Conservation (phyloP, 2,329 filamentous ascomycete species). For the Rhexocercosporidium sp. region DNA sequence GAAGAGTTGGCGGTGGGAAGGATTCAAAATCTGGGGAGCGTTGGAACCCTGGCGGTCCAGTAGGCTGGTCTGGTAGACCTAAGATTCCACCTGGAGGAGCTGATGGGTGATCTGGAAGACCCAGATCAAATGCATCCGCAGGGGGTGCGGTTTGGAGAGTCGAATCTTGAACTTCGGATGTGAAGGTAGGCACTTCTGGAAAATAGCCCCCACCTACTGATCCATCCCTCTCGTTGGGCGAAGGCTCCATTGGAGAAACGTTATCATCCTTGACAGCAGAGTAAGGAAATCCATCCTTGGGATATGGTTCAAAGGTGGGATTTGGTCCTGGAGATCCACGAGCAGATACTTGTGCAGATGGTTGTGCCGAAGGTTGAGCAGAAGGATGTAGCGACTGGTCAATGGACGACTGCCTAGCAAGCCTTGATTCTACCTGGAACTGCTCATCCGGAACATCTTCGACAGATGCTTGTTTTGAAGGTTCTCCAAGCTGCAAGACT, state of each 20-base stretch:
- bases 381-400: conserved; percentile 55
- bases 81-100: conserved; percentile 40
- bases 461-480: conserved; percentile 51
- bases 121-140: conserved; percentile 30
- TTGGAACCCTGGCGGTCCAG: conserved; percentile 43
- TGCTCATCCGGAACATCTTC: conserved; percentile 65
- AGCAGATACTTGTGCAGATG: conserved; percentile 32
- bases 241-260: conserved; percentile 58
- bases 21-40: conserved; percentile 28
- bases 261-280: conserved; percentile 45
- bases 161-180: conserved; percentile 34
- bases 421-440: conserved; percentile 49
- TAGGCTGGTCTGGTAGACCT: conserved; percentile 35
- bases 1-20: conserved; percentile 39
- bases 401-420: conserved; percentile 53
- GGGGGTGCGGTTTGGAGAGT: conserved; percentile 38
- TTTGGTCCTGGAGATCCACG: conserved; percentile 32
- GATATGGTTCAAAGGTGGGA: conserved; percentile 44
- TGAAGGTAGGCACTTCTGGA: conserved; percentile 50
- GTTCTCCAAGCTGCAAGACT: conserved; percentile 58
- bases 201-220: conserved; percentile 65
- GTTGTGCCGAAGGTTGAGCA: conserved; percentile 32
- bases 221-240: conserved; percentile 48
- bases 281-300: conserved; percentile 40
- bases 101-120: conserved; percentile 37